Evolutionary conservation across 768 basidiomycete species (phyloP), one percentile per base, ranked within the genome.

Genomic region (Mycena haematopus): DNA sequence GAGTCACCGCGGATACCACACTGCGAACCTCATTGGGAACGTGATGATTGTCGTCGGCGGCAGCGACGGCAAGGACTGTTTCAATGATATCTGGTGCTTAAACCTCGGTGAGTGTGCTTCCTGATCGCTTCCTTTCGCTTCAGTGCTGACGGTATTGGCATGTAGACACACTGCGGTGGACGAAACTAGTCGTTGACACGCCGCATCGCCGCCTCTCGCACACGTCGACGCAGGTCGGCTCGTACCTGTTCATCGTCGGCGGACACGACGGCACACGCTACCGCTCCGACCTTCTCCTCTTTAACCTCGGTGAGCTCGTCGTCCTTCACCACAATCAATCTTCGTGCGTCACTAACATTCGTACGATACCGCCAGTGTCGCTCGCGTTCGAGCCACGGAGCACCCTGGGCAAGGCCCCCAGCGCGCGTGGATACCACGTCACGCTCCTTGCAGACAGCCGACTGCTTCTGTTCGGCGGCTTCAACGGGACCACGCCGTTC

Each of bases 1-100:
- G 1, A 75, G 79, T 6, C 80, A 88, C 21, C 81, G 93, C 58
- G 96, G 95, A 0, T 98, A 98, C 70, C 95, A 97, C 75, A 91
- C 93, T 0, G 91, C 94, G 36, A 96, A 94, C 71, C 78, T 97
- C 29, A 84, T 96, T 6, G 89, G 89, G 29, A 87, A 90, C 66
- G 83, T 90, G 60, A 95, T 96, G 90, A 82, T 98, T 47, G 80
- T 98, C 31, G 80, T 95, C 29, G 96, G 96, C 1, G 96, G 96
- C 1, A 94, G 93, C 66, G 95, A 97, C 73, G 95, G 95, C 4
- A 85, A 85, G 58, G 90, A 93, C 65, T 92, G 90, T 58, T 97
- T 95, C 71, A 87, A 86, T 15, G 93, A 97, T 71, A 84, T 98
- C 0, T 95, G 92, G 87, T 87, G 88, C 65, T 75, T 98, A 60